A percentile compares a stretch with the other conserved stretches of the same genome.
Evolutionary conservation across 305 asterid species (phyloP).

Genomic region (Rubia balearica): DNA sequence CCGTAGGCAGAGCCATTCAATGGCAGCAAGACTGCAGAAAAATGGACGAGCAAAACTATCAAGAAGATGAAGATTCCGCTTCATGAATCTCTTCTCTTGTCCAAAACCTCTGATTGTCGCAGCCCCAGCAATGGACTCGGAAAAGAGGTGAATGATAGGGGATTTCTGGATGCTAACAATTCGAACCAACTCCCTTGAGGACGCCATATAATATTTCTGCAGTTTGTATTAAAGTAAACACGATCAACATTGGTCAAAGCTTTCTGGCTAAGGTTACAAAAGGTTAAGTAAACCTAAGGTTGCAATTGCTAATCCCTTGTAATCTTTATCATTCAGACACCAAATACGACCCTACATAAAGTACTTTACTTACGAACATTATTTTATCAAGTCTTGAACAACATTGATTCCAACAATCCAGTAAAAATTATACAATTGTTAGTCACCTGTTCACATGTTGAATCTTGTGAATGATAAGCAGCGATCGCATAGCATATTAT

Average conservation of each 20-base stretch:
- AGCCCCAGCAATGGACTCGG: constrained; percentile 96
- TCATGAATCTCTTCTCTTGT: constrained; percentile 96
- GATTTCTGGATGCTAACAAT: constrained; percentile 99
- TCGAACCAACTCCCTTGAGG: constrained; percentile 95
- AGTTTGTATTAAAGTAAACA: constrained; percentile 15
- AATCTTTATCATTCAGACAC: neutral
- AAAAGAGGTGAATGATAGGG: constrained; percentile 86
- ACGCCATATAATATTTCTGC: constrained; percentile 99
- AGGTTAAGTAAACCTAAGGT: too few relatives aligned
- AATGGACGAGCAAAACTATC: constrained; percentile 98
- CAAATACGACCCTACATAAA: neutral
- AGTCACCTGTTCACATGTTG: neutral
- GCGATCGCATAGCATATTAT: neutral
- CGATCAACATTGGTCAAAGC: neutral
- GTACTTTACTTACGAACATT: neutral
- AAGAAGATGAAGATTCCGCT: constrained; percentile 90
- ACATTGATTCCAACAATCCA: neutral
- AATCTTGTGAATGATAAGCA: neutral
- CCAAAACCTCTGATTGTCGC: constrained; percentile 97
- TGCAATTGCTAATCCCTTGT: neutral
- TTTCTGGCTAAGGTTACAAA: neutral
- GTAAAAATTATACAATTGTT: neutral
- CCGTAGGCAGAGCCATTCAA: constrained; percentile 97
- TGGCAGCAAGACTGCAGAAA: constrained; percentile 96
- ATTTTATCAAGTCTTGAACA: neutral